Conservation (phyloP, 2,329 filamentous ascomycete genomes). For the Phaeosphaeria sp. region DNA sequence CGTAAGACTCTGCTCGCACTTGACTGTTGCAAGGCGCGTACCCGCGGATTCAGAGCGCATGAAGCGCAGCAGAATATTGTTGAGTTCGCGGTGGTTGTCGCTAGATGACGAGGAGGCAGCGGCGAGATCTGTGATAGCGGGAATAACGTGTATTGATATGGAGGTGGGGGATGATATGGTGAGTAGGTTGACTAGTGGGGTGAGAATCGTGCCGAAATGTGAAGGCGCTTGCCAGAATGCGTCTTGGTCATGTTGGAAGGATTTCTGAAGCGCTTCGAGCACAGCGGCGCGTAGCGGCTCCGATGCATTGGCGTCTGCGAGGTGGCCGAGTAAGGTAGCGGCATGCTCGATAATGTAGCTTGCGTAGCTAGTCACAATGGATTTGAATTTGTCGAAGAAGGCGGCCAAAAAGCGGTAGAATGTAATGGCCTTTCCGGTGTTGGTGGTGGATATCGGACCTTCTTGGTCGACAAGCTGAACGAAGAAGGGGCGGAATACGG, state of each 20-base stretch:
- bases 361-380: slow-evolving; percentile 91
- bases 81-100: slow-evolving; percentile 90
- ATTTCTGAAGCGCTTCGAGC: slow-evolving; percentile 73
- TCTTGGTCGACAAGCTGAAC: slow-evolving; percentile 83
- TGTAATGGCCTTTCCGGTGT: slow-evolving; percentile 66
- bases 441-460: slow-evolving; percentile 17
- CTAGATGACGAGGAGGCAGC: slow-evolving; percentile 79
- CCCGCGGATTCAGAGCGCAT: slow-evolving; percentile 75
- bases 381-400: slow-evolving; percentile 88
- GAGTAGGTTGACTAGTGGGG: slow-evolving; percentile 71
- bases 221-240: slow-evolving; percentile 94
- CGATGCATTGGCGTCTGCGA: slow-evolving; percentile 48
- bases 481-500: slow-evolving; percentile 91
- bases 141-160: slow-evolving; percentile 65
- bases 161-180: slow-evolving; percentile 23
- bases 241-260: slow-evolving; percentile 89
- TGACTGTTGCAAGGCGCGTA: slow-evolving; percentile 81
- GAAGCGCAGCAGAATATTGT: slow-evolving; percentile 76
- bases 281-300: slow-evolving; percentile 72
- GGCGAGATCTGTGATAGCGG: slow-evolving; percentile 80
- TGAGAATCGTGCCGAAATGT: slow-evolving; percentile 78
- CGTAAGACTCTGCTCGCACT: slow-evolving; percentile 80
- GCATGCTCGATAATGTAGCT: slow-evolving; percentile 82
- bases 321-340: slow-evolving; percentile 64
- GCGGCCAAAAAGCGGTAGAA: slow-evolving; percentile 80